Evolutionary conservation across 345 rosid genomes (phyloP), one percentile per base, ranked within the genome.

Genomic region (Kandelia obovata): DNA sequence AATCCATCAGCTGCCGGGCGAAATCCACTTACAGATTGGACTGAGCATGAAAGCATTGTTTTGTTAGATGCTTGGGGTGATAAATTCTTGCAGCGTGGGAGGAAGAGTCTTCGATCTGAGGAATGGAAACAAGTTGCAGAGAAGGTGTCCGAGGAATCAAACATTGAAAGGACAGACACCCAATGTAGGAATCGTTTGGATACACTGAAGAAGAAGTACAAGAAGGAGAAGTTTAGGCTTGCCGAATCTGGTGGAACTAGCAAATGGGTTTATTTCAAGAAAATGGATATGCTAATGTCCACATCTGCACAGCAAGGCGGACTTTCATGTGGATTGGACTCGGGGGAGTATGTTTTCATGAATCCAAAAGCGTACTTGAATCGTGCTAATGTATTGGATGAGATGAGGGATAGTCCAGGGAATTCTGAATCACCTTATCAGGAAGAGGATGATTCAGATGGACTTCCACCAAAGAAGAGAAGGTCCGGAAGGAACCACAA

Each of bases 111-210:
- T 46, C 86, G 96, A 13, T 86, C 88, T 30, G 97, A 96, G 56
- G 99, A 92, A 68, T 96, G 98, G 99, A 87, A 85, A 66, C 94
- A 90, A 71, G 99, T 96, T 46, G 88, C 96, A 27, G 97, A 96
- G 83, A 96, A 89, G 83, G 99, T 90, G 32, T 87, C 96, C 13
- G 90, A 88, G 37, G 88, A 77, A 37, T 89, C 96, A 1, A 86
- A 85, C 78, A 80, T 80, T 64, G 96, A 92, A 68, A 84, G 87
- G 66, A 82, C 95, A 0, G 98, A 96, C 73, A 88, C 87, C 0
- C 97, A 92, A 43, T 96, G 99, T 70, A 78, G 98, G 61, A 90
- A 87, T 69, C 89, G 94, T 39, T 72, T 96, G 76, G 99, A 96
- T 77, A 83, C 88, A 0, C 75, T 96, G 84, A 96, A 96, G 86